Evolutionary conservation across 164 flowering plant species (phyloP), one percentile per base, ranked within the genome.

Genomic region (Vitis cinerea): DNA sequence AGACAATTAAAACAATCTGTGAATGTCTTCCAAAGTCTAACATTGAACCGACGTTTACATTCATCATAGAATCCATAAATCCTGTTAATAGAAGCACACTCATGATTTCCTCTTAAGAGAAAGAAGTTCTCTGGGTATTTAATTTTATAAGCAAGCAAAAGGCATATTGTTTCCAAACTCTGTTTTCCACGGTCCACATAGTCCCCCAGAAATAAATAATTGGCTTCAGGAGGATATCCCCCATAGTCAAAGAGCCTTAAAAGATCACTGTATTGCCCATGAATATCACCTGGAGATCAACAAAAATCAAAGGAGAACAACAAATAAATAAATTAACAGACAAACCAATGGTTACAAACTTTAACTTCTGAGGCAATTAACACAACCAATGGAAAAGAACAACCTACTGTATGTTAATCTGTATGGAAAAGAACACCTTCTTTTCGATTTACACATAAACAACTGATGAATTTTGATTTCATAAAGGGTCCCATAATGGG

Each of bases 21-120:
- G 63, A 91, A 91, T 23, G 66, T 72, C 74, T 87, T 91, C 97
- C 97, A 91, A 4, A 91, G 76, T 67, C 87, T 85, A 63, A 91
- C 93, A 71, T 87, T 91, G 72, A 87, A 91, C 60, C 97, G 80
- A 3, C 97, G 82, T 71, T 91, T 91, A 65, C 97, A 91, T 79
- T 91, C 97, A 76, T 91, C 97, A 77, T 91, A 91, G 74, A 91
- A 91, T 64, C 97, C 97, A 75, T 91, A 91, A 61, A 91, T 88
- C 66, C 97, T 81, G 75, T 91, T 91, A 57, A 91, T 87, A 14
- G 93, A 89, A 48, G 97, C 93, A 75, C 88, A 85, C 71, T 91
- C 97, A 65, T 91, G 93, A 71, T 91, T 91, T 66, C 97, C 97
- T 64, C 97, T 79, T 27, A 91, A 75, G 50, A 91, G 89, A 59